A percentile compares a stretch with the other conserved stretches of the same genome.
These are phyloP conservation scores for Eutrema japonicum DNA, from an alignment of 345 rosid genomes.

Conservation along the genomic window DNA sequence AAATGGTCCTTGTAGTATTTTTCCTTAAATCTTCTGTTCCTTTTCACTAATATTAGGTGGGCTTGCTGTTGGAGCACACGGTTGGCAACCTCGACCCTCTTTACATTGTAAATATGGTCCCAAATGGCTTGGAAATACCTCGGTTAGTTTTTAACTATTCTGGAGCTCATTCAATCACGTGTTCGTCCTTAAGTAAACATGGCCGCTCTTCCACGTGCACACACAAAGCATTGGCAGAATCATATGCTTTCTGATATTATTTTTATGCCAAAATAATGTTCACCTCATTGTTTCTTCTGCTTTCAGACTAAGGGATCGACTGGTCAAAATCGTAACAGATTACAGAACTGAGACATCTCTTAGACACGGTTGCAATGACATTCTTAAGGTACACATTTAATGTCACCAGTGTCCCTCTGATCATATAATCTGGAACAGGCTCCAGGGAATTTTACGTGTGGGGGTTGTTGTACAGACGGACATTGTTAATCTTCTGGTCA, in stretches of 20 bases:
- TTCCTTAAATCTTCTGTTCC: constrained; percentile 11
- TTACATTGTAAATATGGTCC: constrained; percentile 95
- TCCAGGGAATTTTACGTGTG: constrained; percentile 35
- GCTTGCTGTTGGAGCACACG: constrained; percentile 94
- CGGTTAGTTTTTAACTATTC: constrained; percentile 59
- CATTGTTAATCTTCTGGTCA: constrained; percentile 83
- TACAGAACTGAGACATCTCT: constrained; percentile 99
- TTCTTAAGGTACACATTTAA: constrained; percentile 71
- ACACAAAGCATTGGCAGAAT: neutral
- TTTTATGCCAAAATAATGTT: neutral
- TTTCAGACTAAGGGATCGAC: constrained; percentile 89
- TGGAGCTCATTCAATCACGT: neutral
- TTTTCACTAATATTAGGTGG: constrained; percentile 67
- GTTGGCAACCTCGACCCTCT: constrained; percentile 99
- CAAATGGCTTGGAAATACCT: constrained; percentile 98
- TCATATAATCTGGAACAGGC: constrained; percentile 4
- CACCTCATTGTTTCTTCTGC: constrained; percentile 18
- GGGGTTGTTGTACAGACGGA: constrained; percentile 65
- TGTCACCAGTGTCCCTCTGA: constrained; percentile 1
- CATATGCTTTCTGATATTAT: neutral
- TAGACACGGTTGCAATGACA: constrained; percentile 95
- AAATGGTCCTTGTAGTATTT: constrained; percentile 17
- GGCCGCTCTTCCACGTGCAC: neutral
- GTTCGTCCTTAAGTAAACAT: constrained; percentile 3
- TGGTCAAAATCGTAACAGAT: constrained; percentile 93